Evolutionary conservation across 352 stramenopile genomes (phyloP), one percentile per base, ranked within the genome.

Genomic region (Globisporangium orthogonon): DNA sequence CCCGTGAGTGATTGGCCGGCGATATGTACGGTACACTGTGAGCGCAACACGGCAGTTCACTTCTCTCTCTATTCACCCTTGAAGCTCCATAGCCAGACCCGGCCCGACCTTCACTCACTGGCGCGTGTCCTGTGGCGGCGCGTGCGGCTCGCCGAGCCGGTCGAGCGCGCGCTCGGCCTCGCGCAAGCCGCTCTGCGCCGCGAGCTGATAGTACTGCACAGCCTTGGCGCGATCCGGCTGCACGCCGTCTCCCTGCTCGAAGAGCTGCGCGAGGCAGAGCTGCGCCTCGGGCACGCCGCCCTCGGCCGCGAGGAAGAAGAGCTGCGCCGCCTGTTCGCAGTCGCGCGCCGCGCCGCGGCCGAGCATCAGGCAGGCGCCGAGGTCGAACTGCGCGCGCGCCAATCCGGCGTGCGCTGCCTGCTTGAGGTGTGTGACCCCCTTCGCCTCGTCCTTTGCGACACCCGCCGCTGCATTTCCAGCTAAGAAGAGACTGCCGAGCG

Each of bases 291-390:
- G 69, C 7, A 91, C 51, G 23, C 73, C 77, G 18, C 67, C 70
- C 18, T 90, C 83, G 17, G 81, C 83, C 2, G 87, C 67, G 49
- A 93, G 71, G 57, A 93, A 89, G 58, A 87, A 90, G 11, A 70
- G 49, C 57, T 89, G 71, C 35, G 83, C 80, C 1, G 83, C 83
- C 55, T 85, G 73, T 9, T 62, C 35, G 28, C 72, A 48, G 60
- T 87, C 74, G 46, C 74, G 71, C 15, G 69, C 65, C 7, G 88
- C 71, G 11, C 82, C 79, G 41, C 79, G 77, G n/a, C 78, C 84
- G 33, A 94, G 67, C 69, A 89, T 77, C 54, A 79, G 90, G 61
- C 82, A 92, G 35, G 80, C 82, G n/a, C 80, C 84, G 0, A 94
- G 49, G 59, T 91, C 79, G 61, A 94, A 94, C 61, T 91, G 81